These are phyloP conservation scores for Zanthoxylum bungeanum DNA, from an alignment of 345 rosid genomes.

Conservation along the genomic window DNA sequence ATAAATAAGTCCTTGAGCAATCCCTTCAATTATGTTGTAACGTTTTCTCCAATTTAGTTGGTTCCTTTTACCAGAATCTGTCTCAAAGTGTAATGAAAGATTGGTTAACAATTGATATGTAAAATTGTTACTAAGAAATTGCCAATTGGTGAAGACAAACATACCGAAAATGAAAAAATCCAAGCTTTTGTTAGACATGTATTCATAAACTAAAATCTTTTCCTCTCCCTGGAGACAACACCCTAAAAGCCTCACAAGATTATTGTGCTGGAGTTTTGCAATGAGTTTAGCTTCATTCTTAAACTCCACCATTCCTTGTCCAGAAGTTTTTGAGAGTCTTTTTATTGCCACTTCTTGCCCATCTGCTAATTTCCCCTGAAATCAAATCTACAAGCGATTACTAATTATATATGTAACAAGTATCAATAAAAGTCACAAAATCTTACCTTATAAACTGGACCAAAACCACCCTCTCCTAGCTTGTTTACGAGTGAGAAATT, in stretches of 20 bases:
- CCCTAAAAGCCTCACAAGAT: slow-evolving; percentile 16
- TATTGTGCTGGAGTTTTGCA: slow-evolving; percentile 10
- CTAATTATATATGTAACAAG: neutral
- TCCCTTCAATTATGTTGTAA: slow-evolving; percentile 12
- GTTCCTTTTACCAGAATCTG: neutral
- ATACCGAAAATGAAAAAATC: neutral
- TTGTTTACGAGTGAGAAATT: neutral
- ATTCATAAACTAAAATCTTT: slow-evolving; percentile 1
- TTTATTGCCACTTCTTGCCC: neutral
- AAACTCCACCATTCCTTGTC: slow-evolving; percentile 1
- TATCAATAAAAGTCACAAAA: neutral
- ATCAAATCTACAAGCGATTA: too few relatives aligned
- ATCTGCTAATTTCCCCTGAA: neutral
- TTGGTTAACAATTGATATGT: neutral
- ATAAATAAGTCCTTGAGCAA: slow-evolving; percentile 15
- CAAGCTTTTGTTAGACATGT: neutral
- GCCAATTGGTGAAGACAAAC: neutral
- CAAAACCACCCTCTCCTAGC: neutral
- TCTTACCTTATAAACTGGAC: slow-evolving; percentile 6
- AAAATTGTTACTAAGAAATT: neutral
- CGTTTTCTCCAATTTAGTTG: slow-evolving; percentile 5
- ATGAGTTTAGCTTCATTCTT: slow-evolving; percentile 6
- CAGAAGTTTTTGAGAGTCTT: slow-evolving; percentile 4
- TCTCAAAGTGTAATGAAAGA: neutral
- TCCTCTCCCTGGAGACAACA: neutral